phyloP scores from a whole-genome alignment of 805 yeast species.

The Diddensiella santjacobensis region DNA sequence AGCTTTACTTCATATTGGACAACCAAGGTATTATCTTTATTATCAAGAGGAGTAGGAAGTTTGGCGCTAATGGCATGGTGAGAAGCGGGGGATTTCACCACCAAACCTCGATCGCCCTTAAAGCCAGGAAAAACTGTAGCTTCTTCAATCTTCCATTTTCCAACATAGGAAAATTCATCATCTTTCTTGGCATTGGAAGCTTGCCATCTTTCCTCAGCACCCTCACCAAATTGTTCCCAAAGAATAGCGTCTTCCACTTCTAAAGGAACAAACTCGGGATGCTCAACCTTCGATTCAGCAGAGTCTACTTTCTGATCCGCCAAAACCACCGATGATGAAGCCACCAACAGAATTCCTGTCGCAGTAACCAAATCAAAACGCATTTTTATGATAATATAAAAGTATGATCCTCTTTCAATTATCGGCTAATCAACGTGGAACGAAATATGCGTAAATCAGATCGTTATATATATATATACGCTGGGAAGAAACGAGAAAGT shows the following conservation, averaged over 20 bases:
- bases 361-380: background rate
- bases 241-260: slow-evolving; percentile 38
- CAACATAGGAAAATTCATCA: slow-evolving; percentile 57
- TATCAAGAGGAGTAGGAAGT: slow-evolving; percentile 55
- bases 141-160: slow-evolving; percentile 75
- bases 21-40: slow-evolving; percentile 63
- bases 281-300: background rate
- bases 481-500: slow-evolving; percentile 4
- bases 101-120: slow-evolving; percentile 68
- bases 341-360: background rate
- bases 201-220: slow-evolving; percentile 47
- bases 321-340: background rate
- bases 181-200: slow-evolving; percentile 47
- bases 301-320: background rate
- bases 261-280: background rate
- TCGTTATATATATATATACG: background rate
- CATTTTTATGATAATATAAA: no score
- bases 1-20: slow-evolving; percentile 86
- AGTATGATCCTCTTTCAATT: no score
- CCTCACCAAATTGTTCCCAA: slow-evolving; percentile 60
- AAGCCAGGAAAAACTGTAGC: slow-evolving; percentile 55
- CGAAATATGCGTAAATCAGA: no score
- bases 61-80: slow-evolving; percentile 75
- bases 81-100: slow-evolving; percentile 69
- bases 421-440: no score